Evolutionary conservation across 2,329 filamentous ascomycete genomes (phyloP), one percentile per base, ranked within the genome.

Genomic region (Aureobasidium sp.): DNA sequence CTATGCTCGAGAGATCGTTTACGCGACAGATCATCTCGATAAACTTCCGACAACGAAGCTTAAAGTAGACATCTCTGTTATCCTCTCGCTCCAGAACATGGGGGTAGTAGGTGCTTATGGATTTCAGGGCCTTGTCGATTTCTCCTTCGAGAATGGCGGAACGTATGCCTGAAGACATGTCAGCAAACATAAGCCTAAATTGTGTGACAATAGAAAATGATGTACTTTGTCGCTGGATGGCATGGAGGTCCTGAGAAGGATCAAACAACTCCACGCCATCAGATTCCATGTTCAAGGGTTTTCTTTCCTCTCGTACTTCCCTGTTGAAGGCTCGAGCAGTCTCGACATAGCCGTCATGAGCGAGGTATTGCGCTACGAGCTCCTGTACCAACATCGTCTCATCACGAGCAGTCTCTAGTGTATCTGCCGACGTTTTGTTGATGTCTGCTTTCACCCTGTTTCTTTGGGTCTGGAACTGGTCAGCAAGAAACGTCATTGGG

Each of bases 331-430:
- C 91, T 65, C 87, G 85, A 9, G 92, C 92, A 0, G 93, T 96
- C 67, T 97, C 93, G 8, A 97, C 88, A 67, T 97, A 97, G 63
- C 94, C 94, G 69, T 97, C 94, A 68, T 97, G 93, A 41, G 92
- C 89, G 14, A 99, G 78, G 67, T 96, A 97, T 74, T 97, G 92
- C 42, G 91, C 81, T 21, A 93, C 85, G 61, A 97, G 78, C 67
- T 89, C 84, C 71, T 97, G 91, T 41, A 96, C 85, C 51, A 97
- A 81, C 30, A 88, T 81, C 1, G 85, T 87, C 73, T 97, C 93
- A 64, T 82, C 84, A 64, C 89, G 77, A 2, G 81, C 80, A 2
- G 85, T 83, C 37, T 85, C 82, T 7, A 94, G 76, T 27, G 73
- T 78, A 32, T 82, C 78, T n/a, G 87, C 82, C 53, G 78, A 79